Evolutionary conservation across 306 rosid genomes (phyloP).

Genomic region (Vicia sativa): DNA sequence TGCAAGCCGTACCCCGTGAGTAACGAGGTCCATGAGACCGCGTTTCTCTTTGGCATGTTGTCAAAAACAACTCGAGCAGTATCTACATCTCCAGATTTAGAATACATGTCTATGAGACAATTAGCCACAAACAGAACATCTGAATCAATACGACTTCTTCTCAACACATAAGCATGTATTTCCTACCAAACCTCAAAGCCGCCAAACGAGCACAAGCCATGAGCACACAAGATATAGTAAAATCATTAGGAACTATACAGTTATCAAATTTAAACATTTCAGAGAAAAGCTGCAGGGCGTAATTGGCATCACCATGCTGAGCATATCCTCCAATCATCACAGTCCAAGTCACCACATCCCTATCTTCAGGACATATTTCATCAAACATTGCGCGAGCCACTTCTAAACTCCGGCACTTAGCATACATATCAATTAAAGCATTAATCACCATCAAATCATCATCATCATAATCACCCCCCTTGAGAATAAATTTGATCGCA

Average conservation of each 20-base stretch:
- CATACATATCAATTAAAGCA: conserved; percentile 89
- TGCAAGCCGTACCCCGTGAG: conserved; percentile 87
- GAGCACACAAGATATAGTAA: conserved; percentile 81
- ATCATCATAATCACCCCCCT: conserved; percentile 45
- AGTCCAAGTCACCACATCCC: conserved; percentile 87
- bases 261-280: conserved; percentile 56
- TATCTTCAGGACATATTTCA: conserved; percentile 45
- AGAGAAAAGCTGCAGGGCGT: conserved; percentile 68
- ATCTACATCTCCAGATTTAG: conserved; percentile 81
- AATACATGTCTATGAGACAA: conserved; percentile 86
- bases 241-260: conserved; percentile 69
- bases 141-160: conserved; percentile 57
- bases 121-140: conserved; percentile 61
- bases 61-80: conserved; percentile 70
- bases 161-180: conserved; percentile 68
- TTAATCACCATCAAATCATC: conserved; percentile 76
- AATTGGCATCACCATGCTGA: conserved; percentile 83
- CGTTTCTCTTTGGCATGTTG: conserved; percentile 56
- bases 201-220: conserved; percentile 88
- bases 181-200: conserved; percentile 67
- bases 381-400: conserved; percentile 68
- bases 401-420: conserved; percentile 60
- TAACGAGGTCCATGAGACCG: conserved; percentile 85
- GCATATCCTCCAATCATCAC: conserved; percentile 94
- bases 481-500: conserved; percentile 62